A percentile compares a stretch with the other conserved stretches of the same genome.
Conservation (phyloP, 1,284 basidiomycete species). For the Rhodofomes roseus region DNA sequence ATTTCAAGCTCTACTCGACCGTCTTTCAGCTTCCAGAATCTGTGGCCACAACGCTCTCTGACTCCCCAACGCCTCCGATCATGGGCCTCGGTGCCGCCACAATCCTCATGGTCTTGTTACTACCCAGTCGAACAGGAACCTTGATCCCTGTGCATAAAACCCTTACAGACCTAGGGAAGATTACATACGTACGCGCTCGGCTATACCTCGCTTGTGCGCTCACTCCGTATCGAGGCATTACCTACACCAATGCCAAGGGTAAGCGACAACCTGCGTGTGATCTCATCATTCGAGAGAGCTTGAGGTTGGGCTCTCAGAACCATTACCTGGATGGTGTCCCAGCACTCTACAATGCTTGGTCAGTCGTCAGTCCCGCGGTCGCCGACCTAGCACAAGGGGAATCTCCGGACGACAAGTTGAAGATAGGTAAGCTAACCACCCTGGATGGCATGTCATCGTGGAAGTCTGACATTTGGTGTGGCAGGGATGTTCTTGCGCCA, state of each 20-base stretch:
- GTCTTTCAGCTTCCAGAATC: slow-evolving; percentile 63
- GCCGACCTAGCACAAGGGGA: slow-evolving; percentile 31
- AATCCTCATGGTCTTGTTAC: slow-evolving; percentile 51
- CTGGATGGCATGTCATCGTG: neutral
- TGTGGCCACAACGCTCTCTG: slow-evolving; percentile 44
- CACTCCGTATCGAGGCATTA: slow-evolving; percentile 58
- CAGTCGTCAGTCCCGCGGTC: slow-evolving; percentile 38
- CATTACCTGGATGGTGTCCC: slow-evolving; percentile 77
- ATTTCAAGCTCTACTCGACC: slow-evolving; percentile 64
- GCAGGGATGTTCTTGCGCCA: slow-evolving; percentile 68
- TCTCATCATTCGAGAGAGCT: slow-evolving; percentile 74
- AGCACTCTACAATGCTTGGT: slow-evolving; percentile 58
- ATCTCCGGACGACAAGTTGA: slow-evolving; percentile 39
- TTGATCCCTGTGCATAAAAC: slow-evolving; percentile 46
- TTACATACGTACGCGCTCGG: slow-evolving; percentile 47
- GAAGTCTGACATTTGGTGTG: neutral
- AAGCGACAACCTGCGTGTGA: slow-evolving; percentile 58
- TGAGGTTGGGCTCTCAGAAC: slow-evolving; percentile 81
- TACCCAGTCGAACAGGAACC: slow-evolving; percentile 11
- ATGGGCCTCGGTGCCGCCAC: slow-evolving; percentile 53
- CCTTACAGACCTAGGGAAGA: slow-evolving; percentile 33
- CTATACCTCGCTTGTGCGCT: slow-evolving; percentile 74
- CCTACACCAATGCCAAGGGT: slow-evolving; percentile 62
- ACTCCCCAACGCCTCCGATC: slow-evolving; percentile 30
- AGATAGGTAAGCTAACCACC: slow-evolving; percentile 46